A percentile compares a stretch with the other conserved stretches of the same genome.
Evolutionary conservation across 148 eudicot species (phyloP).

Genomic region (Simmondsia chinensis): DNA sequence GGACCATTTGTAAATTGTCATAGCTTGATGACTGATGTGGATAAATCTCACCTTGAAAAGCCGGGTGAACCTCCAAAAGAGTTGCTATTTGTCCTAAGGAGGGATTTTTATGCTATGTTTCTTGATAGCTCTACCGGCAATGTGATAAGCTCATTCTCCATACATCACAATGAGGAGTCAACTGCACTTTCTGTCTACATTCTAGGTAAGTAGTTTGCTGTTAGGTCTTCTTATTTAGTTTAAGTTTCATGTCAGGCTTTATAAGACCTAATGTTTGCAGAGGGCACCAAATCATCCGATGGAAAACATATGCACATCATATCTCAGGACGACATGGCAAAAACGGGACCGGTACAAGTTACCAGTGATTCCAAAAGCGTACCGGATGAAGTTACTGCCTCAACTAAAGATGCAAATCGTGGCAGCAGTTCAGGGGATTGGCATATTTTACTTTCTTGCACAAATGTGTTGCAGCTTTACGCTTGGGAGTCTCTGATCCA

Average conservation of each 20-base stretch:
- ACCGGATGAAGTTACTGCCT: slow-evolving; percentile 18
- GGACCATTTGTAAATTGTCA: slow-evolving; percentile 20
- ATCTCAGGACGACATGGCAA: slow-evolving; percentile 30
- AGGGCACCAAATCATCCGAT: slow-evolving; percentile 25
- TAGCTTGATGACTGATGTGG: slow-evolving; percentile 13
- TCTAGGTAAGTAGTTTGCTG: slow-evolving; percentile 53
- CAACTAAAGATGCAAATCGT: slow-evolving; percentile 13
- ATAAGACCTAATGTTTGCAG: slow-evolving; percentile 36
- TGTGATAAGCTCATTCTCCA: slow-evolving; percentile 32
- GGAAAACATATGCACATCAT: slow-evolving; percentile 17
- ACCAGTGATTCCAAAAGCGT: slow-evolving; percentile 19
- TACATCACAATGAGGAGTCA: slow-evolving; percentile 30
- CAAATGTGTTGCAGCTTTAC: slow-evolving; percentile 40
- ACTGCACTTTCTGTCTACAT: slow-evolving; percentile 60
- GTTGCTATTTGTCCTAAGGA: slow-evolving; percentile 39
- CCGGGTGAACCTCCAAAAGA: slow-evolving; percentile 30
- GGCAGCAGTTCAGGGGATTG: slow-evolving; percentile 30
- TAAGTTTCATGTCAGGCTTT: slow-evolving; percentile 5
- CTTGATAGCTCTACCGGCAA: slow-evolving; percentile 54
- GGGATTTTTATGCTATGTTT: slow-evolving; percentile 40
- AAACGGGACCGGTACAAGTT: slow-evolving; percentile 19
- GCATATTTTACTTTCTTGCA: slow-evolving; percentile 60
- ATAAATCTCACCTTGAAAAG: slow-evolving; percentile 26
- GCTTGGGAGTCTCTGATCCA: slow-evolving; percentile 52
- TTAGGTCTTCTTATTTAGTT: not conserved